Evolutionary conservation across 441 rosid genomes (phyloP).

Genomic region (Caryocar brasiliense): DNA sequence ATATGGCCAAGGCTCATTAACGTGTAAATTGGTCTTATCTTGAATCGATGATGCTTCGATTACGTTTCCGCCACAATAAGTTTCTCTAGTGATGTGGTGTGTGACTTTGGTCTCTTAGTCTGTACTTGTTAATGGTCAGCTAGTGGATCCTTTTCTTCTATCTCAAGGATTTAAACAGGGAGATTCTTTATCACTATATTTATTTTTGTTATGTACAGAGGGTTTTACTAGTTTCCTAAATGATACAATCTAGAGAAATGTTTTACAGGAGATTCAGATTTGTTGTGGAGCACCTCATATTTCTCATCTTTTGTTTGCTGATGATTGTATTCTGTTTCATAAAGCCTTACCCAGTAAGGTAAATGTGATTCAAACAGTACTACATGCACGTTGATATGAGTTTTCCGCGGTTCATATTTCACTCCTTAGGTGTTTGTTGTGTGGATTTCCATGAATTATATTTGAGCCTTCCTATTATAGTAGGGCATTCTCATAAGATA

Average conservation of each 20-base stretch:
- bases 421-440: too few relatives aligned
- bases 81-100: neutral
- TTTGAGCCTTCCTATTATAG: neutral
- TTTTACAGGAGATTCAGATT: neutral
- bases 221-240: neutral
- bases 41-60: neutral
- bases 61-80: neutral
- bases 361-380: too few relatives aligned
- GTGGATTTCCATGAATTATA: too few relatives aligned
- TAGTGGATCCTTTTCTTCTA: neutral
- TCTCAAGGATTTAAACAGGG: neutral
- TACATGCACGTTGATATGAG: too few relatives aligned
- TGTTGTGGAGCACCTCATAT: neutral
- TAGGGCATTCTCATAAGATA: neutral
- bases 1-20: neutral
- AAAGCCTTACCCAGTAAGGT: neutral
- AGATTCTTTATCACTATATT: neutral
- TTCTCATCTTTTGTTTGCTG: neutral
- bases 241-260: too few relatives aligned
- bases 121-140: neutral
- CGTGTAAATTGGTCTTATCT: neutral
- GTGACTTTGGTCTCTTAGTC: neutral
- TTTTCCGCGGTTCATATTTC: too few relatives aligned
- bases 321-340: neutral
- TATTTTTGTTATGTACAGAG: neutral